Evolutionary conservation across 208 protist genomes (phyloP).

Genomic region (Naegleria fowleri): DNA sequence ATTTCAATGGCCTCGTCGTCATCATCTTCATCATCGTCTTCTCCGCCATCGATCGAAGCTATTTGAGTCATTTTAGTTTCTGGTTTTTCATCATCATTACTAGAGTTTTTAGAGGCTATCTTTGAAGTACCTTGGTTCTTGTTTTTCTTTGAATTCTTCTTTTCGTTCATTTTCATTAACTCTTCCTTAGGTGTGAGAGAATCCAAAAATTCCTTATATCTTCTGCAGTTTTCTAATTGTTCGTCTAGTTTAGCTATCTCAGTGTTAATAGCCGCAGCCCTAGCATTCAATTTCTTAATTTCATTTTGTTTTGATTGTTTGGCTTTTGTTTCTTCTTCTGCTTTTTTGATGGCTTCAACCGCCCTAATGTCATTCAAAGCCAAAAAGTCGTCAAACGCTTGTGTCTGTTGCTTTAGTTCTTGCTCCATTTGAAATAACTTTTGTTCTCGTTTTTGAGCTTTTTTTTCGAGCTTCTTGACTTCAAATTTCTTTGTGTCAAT

Average conservation of each 20-base stretch:
- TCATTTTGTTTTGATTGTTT: conserved; percentile 83
- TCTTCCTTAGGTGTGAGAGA: conserved; percentile 70
- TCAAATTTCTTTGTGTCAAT: conserved; percentile 82
- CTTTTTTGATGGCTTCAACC: conserved; percentile 82
- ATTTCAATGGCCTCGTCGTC: conserved; percentile 71
- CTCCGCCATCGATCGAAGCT: not conserved
- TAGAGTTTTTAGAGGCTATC: conserved; percentile 34
- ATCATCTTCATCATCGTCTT: conserved; percentile 51
- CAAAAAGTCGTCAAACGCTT: conserved; percentile 87
- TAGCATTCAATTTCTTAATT: conserved; percentile 87
- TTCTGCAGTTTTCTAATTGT: conserved; percentile 76
- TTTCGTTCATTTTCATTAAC: conserved; percentile 47
- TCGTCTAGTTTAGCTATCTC: conserved; percentile 79
- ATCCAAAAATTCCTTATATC: conserved; percentile 84
- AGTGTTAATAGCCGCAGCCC: conserved; percentile 69
- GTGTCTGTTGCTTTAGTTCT: conserved; percentile 77
- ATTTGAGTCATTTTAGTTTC: conserved; percentile 46
- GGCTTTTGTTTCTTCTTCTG: conserved; percentile 75
- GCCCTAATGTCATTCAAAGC: conserved; percentile 88
- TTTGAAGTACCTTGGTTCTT: conserved; percentile 29
- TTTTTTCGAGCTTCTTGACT: conserved; percentile 84
- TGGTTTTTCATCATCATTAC: conserved; percentile 36
- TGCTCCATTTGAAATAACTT: conserved; percentile 77
- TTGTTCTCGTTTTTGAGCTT: conserved; percentile 76
- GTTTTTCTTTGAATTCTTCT: not conserved